Base-by-base conservation (phyloP, 371 early-diverging fungal genomes). In the Scutellospora calospora region DNA sequence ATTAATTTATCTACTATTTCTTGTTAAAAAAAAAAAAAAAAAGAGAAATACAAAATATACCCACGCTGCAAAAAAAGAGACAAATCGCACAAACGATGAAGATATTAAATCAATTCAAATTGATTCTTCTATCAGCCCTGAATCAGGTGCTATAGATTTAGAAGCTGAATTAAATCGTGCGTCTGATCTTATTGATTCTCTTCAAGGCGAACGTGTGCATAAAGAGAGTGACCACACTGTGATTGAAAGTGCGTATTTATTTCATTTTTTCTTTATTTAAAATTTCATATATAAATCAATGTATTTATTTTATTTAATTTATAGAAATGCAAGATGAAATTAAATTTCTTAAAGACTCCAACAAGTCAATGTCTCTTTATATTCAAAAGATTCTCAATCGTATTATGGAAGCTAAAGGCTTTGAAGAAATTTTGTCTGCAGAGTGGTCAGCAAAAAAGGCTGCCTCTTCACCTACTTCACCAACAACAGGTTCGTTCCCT, bases 121-220 rank as follows among this genome's bases (percentile, higher is more conserved):
- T 54, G 25, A 25, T 69, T 9, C n/a, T 60, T 60, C 60, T 3
- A 62, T 29, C 5, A 22, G 14, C 5, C 5, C 5, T 14, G 12
- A 29, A 31, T 90, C 78, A 90, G 89, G 52, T 60, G 27, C n/a
- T 0, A 60, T n/a, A 45, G 81, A 75, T 74, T 81, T 93, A 62
- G 91, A 92, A 4, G 89, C 92, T 33, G 93, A 93, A 81, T 85
- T 93, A 25, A 87, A 86, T 73, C 87, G 87, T 73, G 91, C 88
- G 20, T 84, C 85, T 45, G 73, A 52, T 72, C 25, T 55, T 25
- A 25, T 1, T 25, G 38, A 20, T 6, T 49, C 25, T 12, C 60
- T 51, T 6, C 57, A 31, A 51, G 81, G 49, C 22, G 84, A 84
- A 55, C 76, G 77, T 55, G 83, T 83, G 25, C 74, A 80, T 22